Percentiles rank a stretch among this genome's conserved stretches.
These are phyloP conservation scores for Cystobasidiaceae sp. DNA, from an alignment of 1,284 basidiomycete species.

Conservation along the genomic window DNA sequence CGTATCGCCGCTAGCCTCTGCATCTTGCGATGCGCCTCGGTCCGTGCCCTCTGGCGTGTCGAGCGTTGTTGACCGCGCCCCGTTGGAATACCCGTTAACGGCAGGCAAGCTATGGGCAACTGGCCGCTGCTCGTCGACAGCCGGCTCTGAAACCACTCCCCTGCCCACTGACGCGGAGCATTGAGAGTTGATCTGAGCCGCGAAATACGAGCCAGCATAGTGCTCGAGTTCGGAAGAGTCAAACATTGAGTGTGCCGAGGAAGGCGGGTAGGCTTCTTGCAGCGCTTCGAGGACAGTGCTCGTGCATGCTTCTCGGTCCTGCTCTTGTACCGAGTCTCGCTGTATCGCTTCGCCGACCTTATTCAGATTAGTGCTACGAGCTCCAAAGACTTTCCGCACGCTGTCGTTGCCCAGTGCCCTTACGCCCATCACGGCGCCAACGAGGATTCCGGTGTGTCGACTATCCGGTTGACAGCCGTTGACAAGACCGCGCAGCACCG, in stretches of 20 bases:
- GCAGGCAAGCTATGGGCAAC: background rate
- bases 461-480: constrained; percentile 1
- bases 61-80: background rate
- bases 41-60: background rate
- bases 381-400: constrained; percentile 15
- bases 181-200: constrained; percentile 24
- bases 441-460: constrained; percentile 6
- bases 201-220: constrained; percentile 14
- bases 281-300: constrained; percentile 13
- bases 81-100: background rate
- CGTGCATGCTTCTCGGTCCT: constrained; percentile 12
- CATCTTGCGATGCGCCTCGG: constrained; percentile 1
- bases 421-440: constrained; percentile 30
- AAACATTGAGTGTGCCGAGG: constrained; percentile 4
- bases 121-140: background rate
- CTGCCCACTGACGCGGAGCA: constrained; percentile 18
- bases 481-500: constrained; percentile 62
- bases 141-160: constrained; percentile 18
- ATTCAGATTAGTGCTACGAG: constrained; percentile 15
- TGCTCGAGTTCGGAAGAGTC: constrained; percentile 18
- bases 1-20: constrained; percentile 17
- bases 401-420: constrained; percentile 27
- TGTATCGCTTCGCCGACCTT: constrained; percentile 26
- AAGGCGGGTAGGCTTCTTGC: constrained; percentile 22
- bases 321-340: constrained; percentile 6